Conservation (phyloP, 345 rosid genomes). For the Trapa incisa region DNA sequence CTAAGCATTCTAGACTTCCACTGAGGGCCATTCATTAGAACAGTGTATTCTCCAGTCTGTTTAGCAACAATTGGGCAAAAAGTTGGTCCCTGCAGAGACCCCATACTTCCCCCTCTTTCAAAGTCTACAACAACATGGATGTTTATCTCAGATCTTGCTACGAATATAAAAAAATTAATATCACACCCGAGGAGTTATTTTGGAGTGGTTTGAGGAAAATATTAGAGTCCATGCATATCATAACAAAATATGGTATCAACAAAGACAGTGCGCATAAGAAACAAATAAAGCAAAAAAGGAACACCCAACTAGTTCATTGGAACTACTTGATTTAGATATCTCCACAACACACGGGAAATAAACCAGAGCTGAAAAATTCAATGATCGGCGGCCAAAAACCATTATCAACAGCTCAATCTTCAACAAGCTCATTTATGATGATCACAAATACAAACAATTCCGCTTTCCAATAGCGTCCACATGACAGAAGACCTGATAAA, state of each 20-base stretch:
- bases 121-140: conserved; percentile 1
- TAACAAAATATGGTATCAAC: background rate
- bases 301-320: background rate
- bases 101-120: conserved; percentile 32
- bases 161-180: no score
- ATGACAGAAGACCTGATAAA: background rate
- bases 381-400: background rate
- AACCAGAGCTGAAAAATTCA: background rate
- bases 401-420: background rate
- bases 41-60: conserved; percentile 33
- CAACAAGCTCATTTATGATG: background rate
- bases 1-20: conserved; percentile 22
- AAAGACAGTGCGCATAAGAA: background rate
- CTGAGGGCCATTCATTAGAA: conserved; percentile 28
- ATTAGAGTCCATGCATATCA: background rate
- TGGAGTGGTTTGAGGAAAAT: background rate
- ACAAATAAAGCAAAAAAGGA: background rate
- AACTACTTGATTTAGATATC: background rate
- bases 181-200: background rate
- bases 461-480: background rate
- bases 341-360: background rate
- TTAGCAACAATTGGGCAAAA: conserved; percentile 55
- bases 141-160: background rate
- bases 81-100: conserved; percentile 59
- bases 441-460: background rate